Percentiles rank a stretch among this genome's conserved stretches.
Evolutionary conservation across 805 yeast genomes (phyloP).

Genomic region (Candida taoyuanica): DNA sequence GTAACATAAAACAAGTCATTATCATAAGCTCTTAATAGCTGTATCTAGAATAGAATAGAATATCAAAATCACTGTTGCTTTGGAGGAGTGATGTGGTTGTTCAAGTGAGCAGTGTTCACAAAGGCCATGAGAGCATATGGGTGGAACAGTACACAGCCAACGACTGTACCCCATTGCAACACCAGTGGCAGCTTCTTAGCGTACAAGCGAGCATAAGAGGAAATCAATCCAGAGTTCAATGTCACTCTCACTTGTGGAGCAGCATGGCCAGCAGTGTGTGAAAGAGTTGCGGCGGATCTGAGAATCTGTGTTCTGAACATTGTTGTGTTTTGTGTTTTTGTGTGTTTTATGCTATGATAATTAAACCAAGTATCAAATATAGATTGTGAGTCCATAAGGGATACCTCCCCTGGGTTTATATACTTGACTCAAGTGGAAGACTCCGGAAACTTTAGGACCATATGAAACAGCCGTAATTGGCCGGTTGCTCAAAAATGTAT

Average conservation of each 20-base stretch:
- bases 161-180: constrained; percentile 22
- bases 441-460: no score
- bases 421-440: neutral
- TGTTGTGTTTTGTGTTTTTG: constrained; percentile 7
- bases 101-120: constrained; percentile 7
- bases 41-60: neutral
- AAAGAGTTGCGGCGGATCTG: constrained; percentile 26
- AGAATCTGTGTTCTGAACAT: constrained; percentile 25
- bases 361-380: neutral
- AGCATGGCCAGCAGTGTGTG: constrained; percentile 18
- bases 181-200: constrained; percentile 19
- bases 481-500: no score
- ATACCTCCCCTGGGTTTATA: neutral
- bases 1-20: neutral
- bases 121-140: constrained; percentile 18
- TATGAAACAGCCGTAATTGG: no score
- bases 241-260: constrained; percentile 20
- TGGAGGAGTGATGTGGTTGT: constrained; percentile 7
- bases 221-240: constrained; percentile 15
- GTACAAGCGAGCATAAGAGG: constrained; percentile 12
- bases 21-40: no score
- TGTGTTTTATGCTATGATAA: neutral
- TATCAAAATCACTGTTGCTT: constrained; percentile 1
- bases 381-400: neutral
- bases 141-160: constrained; percentile 21